phyloP scores from a whole-genome alignment of 2,329 filamentous ascomycete species.

The Alternaria sp. region DNA sequence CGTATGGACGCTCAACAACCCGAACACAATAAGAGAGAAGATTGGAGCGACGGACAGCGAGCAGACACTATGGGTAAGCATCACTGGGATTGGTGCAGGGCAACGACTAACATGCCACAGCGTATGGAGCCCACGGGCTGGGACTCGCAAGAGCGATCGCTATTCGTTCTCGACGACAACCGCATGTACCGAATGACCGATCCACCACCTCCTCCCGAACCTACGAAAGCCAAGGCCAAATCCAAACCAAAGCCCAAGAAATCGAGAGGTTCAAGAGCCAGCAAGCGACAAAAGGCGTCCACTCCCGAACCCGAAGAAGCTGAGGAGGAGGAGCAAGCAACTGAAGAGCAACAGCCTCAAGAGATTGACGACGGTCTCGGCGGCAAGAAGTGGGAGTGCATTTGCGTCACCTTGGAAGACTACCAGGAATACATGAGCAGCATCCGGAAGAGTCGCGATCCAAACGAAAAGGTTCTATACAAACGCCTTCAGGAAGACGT shows the following conservation, averaged over 20 bases:
- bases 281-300: slow-evolving; percentile 72
- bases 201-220: slow-evolving; percentile 65
- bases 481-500: slow-evolving; percentile 77
- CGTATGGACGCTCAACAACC: slow-evolving; percentile 85
- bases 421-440: slow-evolving; percentile 73
- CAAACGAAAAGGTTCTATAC: slow-evolving; percentile 81
- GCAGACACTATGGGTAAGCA: slow-evolving; percentile 80
- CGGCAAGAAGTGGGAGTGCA: slow-evolving; percentile 85
- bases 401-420: slow-evolving; percentile 82
- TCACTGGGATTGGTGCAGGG: neutral
- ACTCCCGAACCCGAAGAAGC: slow-evolving; percentile 51
- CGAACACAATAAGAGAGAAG: slow-evolving; percentile 83
- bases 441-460: slow-evolving; percentile 77
- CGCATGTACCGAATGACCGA: slow-evolving; percentile 89
- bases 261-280: slow-evolving; percentile 65
- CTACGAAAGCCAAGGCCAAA: slow-evolving; percentile 63
- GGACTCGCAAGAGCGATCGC: slow-evolving; percentile 84
- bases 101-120: slow-evolving; percentile 41
- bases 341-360: slow-evolving; percentile 41
- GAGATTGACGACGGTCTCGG: slow-evolving; percentile 68
- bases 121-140: slow-evolving; percentile 84
- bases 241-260: slow-evolving; percentile 62
- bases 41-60: slow-evolving; percentile 85
- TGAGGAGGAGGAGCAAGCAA: slow-evolving; percentile 44
- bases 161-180: slow-evolving; percentile 93